Conservation (phyloP, 202 grass and related monocot genomes). For the Dendrocalamus latiflorus region DNA sequence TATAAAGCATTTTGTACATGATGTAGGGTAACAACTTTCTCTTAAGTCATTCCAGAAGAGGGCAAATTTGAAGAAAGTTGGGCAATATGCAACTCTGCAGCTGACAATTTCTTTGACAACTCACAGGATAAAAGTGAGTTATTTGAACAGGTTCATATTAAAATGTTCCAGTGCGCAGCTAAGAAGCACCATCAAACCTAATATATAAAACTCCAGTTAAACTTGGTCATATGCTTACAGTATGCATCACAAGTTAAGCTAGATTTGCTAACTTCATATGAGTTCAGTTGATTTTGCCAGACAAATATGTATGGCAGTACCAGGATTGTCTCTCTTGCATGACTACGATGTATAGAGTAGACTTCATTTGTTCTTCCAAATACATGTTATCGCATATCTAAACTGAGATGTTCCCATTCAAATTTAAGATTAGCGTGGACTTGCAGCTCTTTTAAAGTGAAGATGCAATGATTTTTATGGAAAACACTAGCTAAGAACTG, state of each 20-base stretch:
- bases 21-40: not conserved
- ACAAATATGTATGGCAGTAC: not conserved
- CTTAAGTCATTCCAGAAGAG: not conserved
- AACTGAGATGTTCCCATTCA: not conserved
- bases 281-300: not conserved
- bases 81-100: not conserved
- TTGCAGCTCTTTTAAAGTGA: not conserved
- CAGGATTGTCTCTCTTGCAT: not conserved
- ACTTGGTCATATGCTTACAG: not conserved
- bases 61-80: not conserved
- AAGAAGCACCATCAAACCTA: not conserved
- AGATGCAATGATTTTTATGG: not conserved
- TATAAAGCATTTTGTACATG: not conserved
- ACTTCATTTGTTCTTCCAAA: not conserved
- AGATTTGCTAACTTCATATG: not conserved
- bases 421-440: not conserved
- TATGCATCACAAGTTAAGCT: not conserved
- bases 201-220: not conserved
- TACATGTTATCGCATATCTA: not conserved
- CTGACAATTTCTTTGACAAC: slow-evolving; percentile 12
- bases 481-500: slow-evolving; percentile 16
- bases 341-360: not conserved
- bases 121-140: not conserved
- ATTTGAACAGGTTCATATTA: too few species aligned
- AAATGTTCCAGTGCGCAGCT: not conserved